phyloP scores from a whole-genome alignment of 2,329 filamentous ascomycete genomes.

The Tetracladium maxilliforme region DNA sequence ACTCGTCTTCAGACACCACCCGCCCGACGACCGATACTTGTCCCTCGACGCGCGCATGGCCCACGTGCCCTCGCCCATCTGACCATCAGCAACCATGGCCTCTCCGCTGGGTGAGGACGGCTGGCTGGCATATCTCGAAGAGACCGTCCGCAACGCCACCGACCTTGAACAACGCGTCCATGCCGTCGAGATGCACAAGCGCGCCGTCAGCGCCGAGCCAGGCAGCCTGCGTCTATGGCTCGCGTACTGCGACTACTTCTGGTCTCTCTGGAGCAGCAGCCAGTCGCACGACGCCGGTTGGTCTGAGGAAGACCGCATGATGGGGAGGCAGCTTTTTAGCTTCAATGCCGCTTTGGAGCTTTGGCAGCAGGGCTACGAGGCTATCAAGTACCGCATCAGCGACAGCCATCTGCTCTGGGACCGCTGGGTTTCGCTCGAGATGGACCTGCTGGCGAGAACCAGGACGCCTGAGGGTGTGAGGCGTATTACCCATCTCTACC shows the following conservation, averaged over 20 bases:
- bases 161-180: conserved; percentile 53
- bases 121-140: conserved; percentile 66
- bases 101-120: conserved; percentile 57
- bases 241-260: conserved; percentile 65
- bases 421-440: conserved; percentile 58
- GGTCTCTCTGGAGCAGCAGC: conserved; percentile 52
- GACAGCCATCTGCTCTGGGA: conserved; percentile 73
- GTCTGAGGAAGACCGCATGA: conserved; percentile 51
- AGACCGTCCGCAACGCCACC: conserved; percentile 45
- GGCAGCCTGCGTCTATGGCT: conserved; percentile 63
- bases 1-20: too few relatives aligned
- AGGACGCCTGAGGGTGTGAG: conserved; percentile 40
- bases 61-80: too few relatives aligned
- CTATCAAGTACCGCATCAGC: conserved; percentile 58
- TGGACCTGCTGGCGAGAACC: conserved; percentile 47
- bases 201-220: conserved; percentile 56
- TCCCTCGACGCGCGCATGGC: too few relatives aligned
- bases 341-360: conserved; percentile 50
- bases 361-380: conserved; percentile 57
- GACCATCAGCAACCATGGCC: conserved; percentile 9
- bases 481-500: conserved; percentile 54
- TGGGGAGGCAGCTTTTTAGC: conserved; percentile 59
- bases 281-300: conserved; percentile 39
- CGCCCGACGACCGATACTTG: too few relatives aligned
- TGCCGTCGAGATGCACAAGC: conserved; percentile 58